Conservation (phyloP, 2,329 filamentous ascomycete species). For the Verticillium nubilum region DNA sequence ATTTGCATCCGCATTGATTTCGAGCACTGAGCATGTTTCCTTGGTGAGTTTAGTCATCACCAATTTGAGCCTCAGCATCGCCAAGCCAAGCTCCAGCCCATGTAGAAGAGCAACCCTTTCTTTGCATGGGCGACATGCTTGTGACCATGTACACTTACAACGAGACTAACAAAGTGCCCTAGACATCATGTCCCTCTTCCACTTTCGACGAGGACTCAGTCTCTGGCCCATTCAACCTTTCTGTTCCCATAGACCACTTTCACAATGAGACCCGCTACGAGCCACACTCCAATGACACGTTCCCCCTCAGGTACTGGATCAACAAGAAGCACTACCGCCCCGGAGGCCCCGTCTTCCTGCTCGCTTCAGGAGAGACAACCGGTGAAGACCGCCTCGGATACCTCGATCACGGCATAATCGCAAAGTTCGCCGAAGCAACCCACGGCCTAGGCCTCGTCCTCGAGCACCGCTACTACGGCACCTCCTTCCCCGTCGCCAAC, state of each 20-base stretch:
- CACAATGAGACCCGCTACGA: constrained; percentile 74
- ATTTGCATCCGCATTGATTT: not conserved
- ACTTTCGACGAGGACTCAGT: not conserved
- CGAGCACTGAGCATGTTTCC: not conserved
- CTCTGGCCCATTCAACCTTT: constrained; percentile 24
- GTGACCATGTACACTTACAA: no score
- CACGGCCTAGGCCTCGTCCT: constrained; percentile 73
- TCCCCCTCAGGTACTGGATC: constrained; percentile 76
- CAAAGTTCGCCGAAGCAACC: constrained; percentile 64
- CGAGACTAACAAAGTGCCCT: not conserved
- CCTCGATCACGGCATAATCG: constrained; percentile 72
- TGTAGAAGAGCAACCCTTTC: no score
- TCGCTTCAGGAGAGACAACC: constrained; percentile 66
- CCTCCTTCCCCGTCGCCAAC: constrained; percentile 63
- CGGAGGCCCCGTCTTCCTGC: constrained; percentile 76
- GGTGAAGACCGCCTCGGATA: constrained; percentile 63
- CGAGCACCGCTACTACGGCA: constrained; percentile 84
- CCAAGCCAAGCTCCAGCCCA: no score
- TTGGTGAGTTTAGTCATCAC: not conserved
- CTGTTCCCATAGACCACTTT: constrained; percentile 72
- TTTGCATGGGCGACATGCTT: no score
- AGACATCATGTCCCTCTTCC: not conserved
- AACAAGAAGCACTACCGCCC: constrained; percentile 69
- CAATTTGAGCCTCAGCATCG: not conserved
- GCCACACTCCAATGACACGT: constrained; percentile 65